Conservation (phyloP, 805 yeast genomes). For the Ascoidea asiatica region DNA sequence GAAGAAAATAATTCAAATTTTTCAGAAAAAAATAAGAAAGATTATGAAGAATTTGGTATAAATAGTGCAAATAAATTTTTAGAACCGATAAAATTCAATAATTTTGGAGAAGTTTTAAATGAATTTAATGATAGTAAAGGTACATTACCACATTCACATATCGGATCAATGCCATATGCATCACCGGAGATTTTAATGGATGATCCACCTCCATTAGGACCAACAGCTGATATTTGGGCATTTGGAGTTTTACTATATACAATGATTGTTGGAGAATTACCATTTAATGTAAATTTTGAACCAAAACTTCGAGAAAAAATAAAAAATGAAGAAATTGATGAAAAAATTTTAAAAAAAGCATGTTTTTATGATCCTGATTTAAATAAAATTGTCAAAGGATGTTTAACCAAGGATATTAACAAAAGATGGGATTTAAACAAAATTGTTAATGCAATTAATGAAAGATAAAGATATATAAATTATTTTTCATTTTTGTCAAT, state of each 20-base stretch:
- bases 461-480: no score
- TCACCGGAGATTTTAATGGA: slow-evolving; percentile 70
- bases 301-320: slow-evolving; percentile 69
- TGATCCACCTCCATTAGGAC: slow-evolving; percentile 44
- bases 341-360: slow-evolving; percentile 27
- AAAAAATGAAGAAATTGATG: slow-evolving; percentile 47
- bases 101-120: slow-evolving; percentile 1
- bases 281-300: slow-evolving; percentile 75
- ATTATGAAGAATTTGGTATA: no score
- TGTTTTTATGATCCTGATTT: slow-evolving; percentile 18
- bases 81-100: background rate
- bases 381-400: slow-evolving; percentile 30
- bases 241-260: slow-evolving; percentile 70
- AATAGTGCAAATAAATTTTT: background rate
- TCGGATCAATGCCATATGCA: slow-evolving; percentile 88
- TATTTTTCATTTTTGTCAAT: no score
- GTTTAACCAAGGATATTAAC: slow-evolving; percentile 37
- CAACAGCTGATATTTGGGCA: slow-evolving; percentile 83
- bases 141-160: slow-evolving; percentile 45
- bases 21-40: slow-evolving; percentile 2
- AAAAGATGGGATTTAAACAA: slow-evolving; percentile 36
- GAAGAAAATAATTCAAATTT: slow-evolving; percentile 1
- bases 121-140: slow-evolving; percentile 9
- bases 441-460: slow-evolving; percentile 17
- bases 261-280: slow-evolving; percentile 59